phyloP scores from a whole-genome alignment of 441 rosid genomes.

The Lepidium campestre region DNA sequence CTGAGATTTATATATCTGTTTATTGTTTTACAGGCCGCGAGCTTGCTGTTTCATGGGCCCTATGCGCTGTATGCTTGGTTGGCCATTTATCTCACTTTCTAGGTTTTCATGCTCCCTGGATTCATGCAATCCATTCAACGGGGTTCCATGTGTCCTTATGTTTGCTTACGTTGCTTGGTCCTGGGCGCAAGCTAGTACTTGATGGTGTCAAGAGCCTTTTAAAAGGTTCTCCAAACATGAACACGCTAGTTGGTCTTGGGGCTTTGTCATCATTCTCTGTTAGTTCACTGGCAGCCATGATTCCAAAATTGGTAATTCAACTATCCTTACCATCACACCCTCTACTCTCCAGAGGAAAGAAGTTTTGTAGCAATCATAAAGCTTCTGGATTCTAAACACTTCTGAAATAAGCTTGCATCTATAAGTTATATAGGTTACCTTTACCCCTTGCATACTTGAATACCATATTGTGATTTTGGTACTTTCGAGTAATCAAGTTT shows the following conservation, averaged over 20 bases:
- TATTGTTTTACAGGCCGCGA: conserved; percentile 51
- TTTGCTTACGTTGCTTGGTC: conserved; percentile 88
- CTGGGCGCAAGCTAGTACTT: conserved; percentile 83
- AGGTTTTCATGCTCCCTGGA: conserved; percentile 71
- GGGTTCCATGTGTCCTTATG: conserved; percentile 88
- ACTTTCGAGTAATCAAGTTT: not conserved
- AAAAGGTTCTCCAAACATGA: conserved; percentile 92
- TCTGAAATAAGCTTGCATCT: not conserved
- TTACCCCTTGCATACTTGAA: not conserved
- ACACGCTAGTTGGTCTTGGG: conserved; percentile 95
- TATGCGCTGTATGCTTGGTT: conserved; percentile 93
- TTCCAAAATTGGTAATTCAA: conserved; percentile 71
- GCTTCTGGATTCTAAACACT: not conserved
- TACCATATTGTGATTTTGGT: not conserved
- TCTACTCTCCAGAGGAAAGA: not conserved
- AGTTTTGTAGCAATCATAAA: not conserved
- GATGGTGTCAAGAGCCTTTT: conserved; percentile 82
- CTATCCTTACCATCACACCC: not conserved
- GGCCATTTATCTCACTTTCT: conserved; percentile 87
- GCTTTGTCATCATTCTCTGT: conserved; percentile 91
- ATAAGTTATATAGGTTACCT: not conserved
- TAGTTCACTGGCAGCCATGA: conserved; percentile 79
- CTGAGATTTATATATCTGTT: conserved; percentile 13
- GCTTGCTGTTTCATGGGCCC: conserved; percentile 96
- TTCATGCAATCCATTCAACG: conserved; percentile 80